Evolutionary conservation across 495 filamentous ascomycete genomes (phyloP), one percentile per base, ranked within the genome.

Genomic region (Aspergillus biplanus): DNA sequence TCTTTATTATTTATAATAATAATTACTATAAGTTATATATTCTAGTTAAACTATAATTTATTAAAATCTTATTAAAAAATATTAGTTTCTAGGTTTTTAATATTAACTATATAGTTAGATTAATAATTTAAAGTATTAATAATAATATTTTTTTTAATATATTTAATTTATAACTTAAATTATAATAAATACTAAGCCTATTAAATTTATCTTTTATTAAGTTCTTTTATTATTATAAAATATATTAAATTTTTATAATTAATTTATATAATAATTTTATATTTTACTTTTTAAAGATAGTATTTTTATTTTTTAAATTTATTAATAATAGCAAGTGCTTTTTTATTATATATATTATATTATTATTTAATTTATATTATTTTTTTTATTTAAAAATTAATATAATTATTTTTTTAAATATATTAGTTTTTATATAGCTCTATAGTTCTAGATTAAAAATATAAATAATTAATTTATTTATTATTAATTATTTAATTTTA

Each of bases 201-300:
- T 16, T 50, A 50, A n/a, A 50, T 9, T 16, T 50, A 18, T 50
- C 18, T n/a, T 50, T 7, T n/a, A 18, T 56, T 37, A 37, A 50
- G 18, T 37, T 18, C 6, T 0, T 37, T 33, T 1, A 9, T 33
- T 31, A 13, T 54, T 7, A 11, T 32, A 11, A 54, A 32, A n/a
- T 32, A 54, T 7, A 37, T 56, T 37, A 42, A 21, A 50, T 37
- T 18, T 6, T 35, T 37, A 56, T 37, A 37, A 39, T 56, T 8
- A 16, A 18, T 56, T 56, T 31, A 56, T 16, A 56, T 37, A 37
- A 56, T 56, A 12, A 44, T 44, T 8, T 44, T 9, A 27, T 54
- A 31, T 1, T 7, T 31, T 54, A 32, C 8, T 4, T 54, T 9
- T 31, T 54, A 54, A 32, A 54, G 21, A 2, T 27, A 27, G 2